Percentiles rank a stretch among this genome's conserved stretches.
Evolutionary conservation across 2,329 filamentous ascomycete genomes (phyloP).

Genomic region (Monilinia aucupariae): DNA sequence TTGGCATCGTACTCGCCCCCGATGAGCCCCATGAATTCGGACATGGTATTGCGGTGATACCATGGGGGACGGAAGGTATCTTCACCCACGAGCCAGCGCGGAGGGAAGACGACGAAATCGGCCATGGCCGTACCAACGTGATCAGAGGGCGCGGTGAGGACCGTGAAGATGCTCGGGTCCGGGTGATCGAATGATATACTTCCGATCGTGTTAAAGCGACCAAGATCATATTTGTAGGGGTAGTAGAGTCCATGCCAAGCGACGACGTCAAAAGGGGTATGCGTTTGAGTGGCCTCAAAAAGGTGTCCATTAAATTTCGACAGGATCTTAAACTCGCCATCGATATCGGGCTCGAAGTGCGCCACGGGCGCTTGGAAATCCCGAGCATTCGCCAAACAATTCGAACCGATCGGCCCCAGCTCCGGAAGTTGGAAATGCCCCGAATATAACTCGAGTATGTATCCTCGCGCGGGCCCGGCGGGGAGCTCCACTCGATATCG

Average conservation of each 20-base stretch:
- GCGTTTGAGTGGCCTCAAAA: conserved; percentile 59
- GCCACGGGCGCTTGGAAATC: conserved; percentile 73
- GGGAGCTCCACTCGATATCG: conserved; percentile 66
- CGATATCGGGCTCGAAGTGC: conserved; percentile 55
- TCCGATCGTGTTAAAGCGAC: conserved; percentile 69
- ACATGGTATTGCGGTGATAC: conserved; percentile 62
- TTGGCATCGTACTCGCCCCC: conserved; percentile 56
- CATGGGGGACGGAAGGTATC: conserved; percentile 56
- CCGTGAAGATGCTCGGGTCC: conserved; percentile 72
- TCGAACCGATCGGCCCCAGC: conserved; percentile 67
- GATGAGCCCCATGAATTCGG: conserved; percentile 62
- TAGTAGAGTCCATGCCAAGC: conserved; percentile 78
- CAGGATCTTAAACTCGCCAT: conserved; percentile 45
- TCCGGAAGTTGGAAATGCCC: conserved; percentile 68
- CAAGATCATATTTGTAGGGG: conserved; percentile 77
- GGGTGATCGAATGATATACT: conserved; percentile 71
- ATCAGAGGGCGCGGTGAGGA: conserved; percentile 53
- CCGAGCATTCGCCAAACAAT: conserved; percentile 66
- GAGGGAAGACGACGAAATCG: conserved; percentile 61
- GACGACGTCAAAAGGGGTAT: conserved; percentile 73
- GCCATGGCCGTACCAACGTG: conserved; percentile 53
- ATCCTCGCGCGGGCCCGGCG: conserved; percentile 59
- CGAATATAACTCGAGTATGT: conserved; percentile 70
- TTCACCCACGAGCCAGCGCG: conserved; percentile 57
- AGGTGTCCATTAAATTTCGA: conserved; percentile 64